Evolutionary conservation across 208 protist species (phyloP).

Genomic region (Crithidia mellificae): DNA sequence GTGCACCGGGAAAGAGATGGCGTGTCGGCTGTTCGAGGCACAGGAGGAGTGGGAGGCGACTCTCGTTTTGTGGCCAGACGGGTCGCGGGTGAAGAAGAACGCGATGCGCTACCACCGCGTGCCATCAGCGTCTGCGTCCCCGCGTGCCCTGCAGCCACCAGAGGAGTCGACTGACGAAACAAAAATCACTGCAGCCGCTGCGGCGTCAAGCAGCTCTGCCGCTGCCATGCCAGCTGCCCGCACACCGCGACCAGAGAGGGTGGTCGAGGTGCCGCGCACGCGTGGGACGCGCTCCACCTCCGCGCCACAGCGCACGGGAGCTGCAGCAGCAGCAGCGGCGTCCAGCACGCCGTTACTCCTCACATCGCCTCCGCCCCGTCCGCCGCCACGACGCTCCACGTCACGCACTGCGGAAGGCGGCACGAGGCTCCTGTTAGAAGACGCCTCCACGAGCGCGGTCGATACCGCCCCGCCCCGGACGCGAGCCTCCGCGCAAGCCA

Average conservation of each 20-base stretch:
- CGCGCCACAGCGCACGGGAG: too few relatives aligned
- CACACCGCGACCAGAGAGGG: not conserved
- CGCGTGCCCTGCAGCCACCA: not conserved
- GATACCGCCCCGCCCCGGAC: not conserved
- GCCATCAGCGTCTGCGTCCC: not conserved
- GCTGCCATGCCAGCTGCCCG: too few relatives aligned
- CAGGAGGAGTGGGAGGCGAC: constrained; percentile 24
- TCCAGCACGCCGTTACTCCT: not conserved
- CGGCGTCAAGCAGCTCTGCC: too few relatives aligned
- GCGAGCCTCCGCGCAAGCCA: not conserved
- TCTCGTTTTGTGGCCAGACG: constrained; percentile 40
- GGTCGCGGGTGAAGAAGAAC: constrained; percentile 37
- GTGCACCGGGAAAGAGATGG: constrained; percentile 23
- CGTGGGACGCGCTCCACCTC: not conserved
- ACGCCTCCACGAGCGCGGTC: too few relatives aligned
- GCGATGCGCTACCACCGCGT: constrained; percentile 24
- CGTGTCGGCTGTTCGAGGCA: constrained; percentile 13
- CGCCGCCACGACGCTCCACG: not conserved
- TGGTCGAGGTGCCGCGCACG: constrained; percentile 3
- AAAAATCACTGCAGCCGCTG: too few relatives aligned
- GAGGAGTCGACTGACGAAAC: too few relatives aligned
- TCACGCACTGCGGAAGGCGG: not conserved
- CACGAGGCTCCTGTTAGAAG: not conserved
- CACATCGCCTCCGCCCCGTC: not conserved
- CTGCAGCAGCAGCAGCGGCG: not conserved